Percentiles rank a stretch among this genome's conserved stretches.
Conservation (phyloP, 768 basidiomycete species). For the Boletellus emodensis region DNA sequence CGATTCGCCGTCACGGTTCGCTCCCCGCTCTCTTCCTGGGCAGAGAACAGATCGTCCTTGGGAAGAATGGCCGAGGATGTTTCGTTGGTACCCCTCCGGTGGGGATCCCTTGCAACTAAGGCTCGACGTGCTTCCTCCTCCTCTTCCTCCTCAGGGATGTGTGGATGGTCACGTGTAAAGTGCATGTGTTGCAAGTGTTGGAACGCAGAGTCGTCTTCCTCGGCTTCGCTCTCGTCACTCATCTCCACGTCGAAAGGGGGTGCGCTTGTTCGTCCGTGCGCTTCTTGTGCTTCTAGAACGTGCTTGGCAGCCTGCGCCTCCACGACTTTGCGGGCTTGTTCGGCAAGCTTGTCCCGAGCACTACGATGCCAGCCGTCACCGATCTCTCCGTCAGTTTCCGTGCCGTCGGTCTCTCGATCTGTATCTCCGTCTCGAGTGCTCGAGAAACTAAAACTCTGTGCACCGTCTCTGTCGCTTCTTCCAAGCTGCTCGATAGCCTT, state of each 20-base stretch:
- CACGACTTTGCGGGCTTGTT: slow-evolving; percentile 60
- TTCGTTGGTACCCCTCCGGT: slow-evolving; percentile 18
- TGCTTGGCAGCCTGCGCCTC: slow-evolving; percentile 39
- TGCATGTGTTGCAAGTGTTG: slow-evolving; percentile 37
- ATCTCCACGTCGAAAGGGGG: slow-evolving; percentile 74
- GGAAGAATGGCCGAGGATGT: slow-evolving; percentile 35
- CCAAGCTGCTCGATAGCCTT: slow-evolving; percentile 87
- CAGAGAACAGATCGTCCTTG: slow-evolving; percentile 13
- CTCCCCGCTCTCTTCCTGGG: slow-evolving; percentile 8
- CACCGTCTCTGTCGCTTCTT: slow-evolving; percentile 50
- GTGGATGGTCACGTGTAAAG: slow-evolving; percentile 47
- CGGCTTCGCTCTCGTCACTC: slow-evolving; percentile 76
- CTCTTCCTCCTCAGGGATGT: slow-evolving; percentile 72
- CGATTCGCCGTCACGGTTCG: slow-evolving; percentile 17
- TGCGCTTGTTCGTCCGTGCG: slow-evolving; percentile 37
- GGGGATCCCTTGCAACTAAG: slow-evolving; percentile 23
- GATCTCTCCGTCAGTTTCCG: slow-evolving; percentile 46
- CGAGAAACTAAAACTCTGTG: slow-evolving; percentile 73
- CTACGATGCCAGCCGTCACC: slow-evolving; percentile 64
- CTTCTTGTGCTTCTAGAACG: slow-evolving; percentile 48
- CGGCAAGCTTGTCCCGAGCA: slow-evolving; percentile 63
- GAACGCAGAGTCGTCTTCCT: slow-evolving; percentile 46
- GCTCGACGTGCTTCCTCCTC: slow-evolving; percentile 36
- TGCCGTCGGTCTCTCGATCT: slow-evolving; percentile 46
- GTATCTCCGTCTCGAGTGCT: slow-evolving; percentile 57